phyloP scores from a whole-genome alignment of 441 rosid genomes.

The Aquilaria agallochum region DNA sequence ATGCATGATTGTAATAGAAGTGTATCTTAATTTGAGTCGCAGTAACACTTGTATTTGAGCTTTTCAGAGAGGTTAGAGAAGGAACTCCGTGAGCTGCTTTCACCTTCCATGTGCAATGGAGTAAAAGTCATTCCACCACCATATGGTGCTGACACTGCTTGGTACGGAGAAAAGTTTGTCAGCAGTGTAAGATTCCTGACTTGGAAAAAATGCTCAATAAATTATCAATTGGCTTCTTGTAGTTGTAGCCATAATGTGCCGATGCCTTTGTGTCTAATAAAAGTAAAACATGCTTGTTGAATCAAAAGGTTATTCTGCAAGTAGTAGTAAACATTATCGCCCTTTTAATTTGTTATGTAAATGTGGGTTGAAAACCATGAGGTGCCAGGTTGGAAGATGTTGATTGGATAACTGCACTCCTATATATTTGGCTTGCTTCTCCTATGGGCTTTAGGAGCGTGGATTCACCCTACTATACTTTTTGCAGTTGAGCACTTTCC shows the following conservation, averaged over 20 bases:
- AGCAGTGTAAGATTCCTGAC: slow-evolving; percentile 60
- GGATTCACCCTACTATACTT: background rate
- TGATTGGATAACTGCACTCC: no score
- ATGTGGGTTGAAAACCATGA: no score
- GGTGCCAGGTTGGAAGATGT: no score
- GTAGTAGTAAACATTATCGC: no score
- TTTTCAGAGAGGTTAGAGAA: slow-evolving; percentile 77
- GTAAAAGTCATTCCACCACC: slow-evolving; percentile 70
- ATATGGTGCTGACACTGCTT: slow-evolving; percentile 64
- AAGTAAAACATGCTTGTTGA: no score
- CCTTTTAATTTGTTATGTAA: background rate
- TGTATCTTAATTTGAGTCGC: background rate
- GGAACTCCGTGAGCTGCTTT: slow-evolving; percentile 58
- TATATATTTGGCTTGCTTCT: background rate
- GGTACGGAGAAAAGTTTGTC: slow-evolving; percentile 88
- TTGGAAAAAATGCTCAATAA: background rate
- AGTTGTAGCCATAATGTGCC: no score
- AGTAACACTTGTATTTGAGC: slow-evolving; percentile 5
- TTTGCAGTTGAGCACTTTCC: slow-evolving; percentile 75
- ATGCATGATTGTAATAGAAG: background rate
- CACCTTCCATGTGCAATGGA: slow-evolving; percentile 49
- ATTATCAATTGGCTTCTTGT: no score
- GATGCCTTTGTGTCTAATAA: no score
- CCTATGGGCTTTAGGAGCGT: background rate
- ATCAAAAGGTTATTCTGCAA: no score